phyloP scores from a whole-genome alignment of 148 eudicot species.

The Rhododendron ferrugineum region DNA sequence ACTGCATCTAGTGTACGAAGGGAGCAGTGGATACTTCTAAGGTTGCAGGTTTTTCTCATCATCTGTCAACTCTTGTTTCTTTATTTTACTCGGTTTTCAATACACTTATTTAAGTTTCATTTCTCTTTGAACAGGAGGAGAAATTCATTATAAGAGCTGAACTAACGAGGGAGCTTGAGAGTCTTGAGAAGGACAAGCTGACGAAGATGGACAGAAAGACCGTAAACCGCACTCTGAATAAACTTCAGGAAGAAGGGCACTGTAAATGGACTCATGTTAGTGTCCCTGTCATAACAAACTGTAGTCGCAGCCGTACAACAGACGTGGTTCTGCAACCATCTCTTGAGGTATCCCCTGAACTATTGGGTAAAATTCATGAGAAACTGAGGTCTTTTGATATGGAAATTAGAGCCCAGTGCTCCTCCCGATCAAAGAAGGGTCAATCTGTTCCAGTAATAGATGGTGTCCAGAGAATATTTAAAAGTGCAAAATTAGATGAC shows the following conservation, averaged over 20 bases:
- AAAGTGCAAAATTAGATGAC: conserved; percentile 31
- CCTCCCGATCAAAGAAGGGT: conserved; percentile 47
- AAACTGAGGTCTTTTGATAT: conserved; percentile 68
- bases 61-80: conserved; percentile 1
- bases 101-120: neutral
- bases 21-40: conserved; percentile 79
- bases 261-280: conserved; percentile 57
- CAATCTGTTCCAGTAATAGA: conserved; percentile 52
- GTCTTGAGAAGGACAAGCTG: conserved; percentile 59
- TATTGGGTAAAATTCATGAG: conserved; percentile 68
- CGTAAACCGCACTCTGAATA: conserved; percentile 55
- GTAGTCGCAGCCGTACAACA: conserved; percentile 48
- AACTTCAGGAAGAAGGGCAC: conserved; percentile 68
- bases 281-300: conserved; percentile 74
- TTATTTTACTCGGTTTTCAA: neutral
- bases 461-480: conserved; percentile 58
- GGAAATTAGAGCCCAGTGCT: conserved; percentile 49
- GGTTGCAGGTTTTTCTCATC: conserved; percentile 53
- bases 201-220: conserved; percentile 81
- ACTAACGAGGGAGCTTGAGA: conserved; percentile 73
- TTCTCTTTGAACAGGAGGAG: conserved; percentile 49
- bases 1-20: conserved; percentile 46
- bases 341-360: conserved; percentile 45
- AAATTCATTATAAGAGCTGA: conserved; percentile 74
- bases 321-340: conserved; percentile 77